A percentile compares a stretch with the other conserved stretches of the same genome.
These are phyloP conservation scores for Tylopilus rubrobrunneus DNA, from an alignment of 768 basidiomycete species.

Conservation along the genomic window DNA sequence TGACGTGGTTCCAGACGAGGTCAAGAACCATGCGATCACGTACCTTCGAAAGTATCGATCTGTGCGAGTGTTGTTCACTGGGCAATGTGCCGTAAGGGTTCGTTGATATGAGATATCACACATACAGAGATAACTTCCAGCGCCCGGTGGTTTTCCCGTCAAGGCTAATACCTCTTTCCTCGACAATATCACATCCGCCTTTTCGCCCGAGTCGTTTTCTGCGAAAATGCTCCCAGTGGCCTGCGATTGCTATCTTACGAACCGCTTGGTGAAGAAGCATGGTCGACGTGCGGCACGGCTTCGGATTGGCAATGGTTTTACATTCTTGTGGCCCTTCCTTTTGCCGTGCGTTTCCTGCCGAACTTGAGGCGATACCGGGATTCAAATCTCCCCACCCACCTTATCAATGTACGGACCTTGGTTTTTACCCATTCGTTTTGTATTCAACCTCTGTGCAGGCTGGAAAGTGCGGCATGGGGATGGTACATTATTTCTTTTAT, in stretches of 20 bases:
- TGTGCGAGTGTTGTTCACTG: conserved; percentile 56
- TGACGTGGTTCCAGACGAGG: conserved; percentile 74
- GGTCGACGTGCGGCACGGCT: conserved; percentile 37
- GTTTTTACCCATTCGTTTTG: not conserved
- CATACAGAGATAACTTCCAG: conserved; percentile 57
- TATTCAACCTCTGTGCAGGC: conserved; percentile 45
- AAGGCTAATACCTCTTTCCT: conserved; percentile 29
- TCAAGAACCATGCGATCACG: conserved; percentile 86
- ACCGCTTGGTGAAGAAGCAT: conserved; percentile 42
- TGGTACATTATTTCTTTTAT: conserved; percentile 64
- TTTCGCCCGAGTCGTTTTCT: not conserved
- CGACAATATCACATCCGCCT: not conserved
- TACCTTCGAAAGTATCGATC: conserved; percentile 88
- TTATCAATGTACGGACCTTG: conserved; percentile 69
- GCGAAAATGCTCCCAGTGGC: not conserved
- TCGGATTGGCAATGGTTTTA: conserved; percentile 62
- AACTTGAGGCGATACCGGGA: conserved; percentile 84
- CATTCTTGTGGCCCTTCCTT: conserved; percentile 59
- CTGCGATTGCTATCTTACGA: conserved; percentile 3
- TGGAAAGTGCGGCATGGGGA: conserved; percentile 75
- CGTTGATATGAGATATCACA: conserved; percentile 9
- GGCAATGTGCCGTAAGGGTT: not conserved
- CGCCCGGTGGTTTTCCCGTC: conserved; percentile 65
- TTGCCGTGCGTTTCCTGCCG: conserved; percentile 76
- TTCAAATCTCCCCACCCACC: conserved; percentile 65